Evolutionary conservation across 2,329 filamentous ascomycete genomes (phyloP).

Genomic region (Fusarium chuoi): DNA sequence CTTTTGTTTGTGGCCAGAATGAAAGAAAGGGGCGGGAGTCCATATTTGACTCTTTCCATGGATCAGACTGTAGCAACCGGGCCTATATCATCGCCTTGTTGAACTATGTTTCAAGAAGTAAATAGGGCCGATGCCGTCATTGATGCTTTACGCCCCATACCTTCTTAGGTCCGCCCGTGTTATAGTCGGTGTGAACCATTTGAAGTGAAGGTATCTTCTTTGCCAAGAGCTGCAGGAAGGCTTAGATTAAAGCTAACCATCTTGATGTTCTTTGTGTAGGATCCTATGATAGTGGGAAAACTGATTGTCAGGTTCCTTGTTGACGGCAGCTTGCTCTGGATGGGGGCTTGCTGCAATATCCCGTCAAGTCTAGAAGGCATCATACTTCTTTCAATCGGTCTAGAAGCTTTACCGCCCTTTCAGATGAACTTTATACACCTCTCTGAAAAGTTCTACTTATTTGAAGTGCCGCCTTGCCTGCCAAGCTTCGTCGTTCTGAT

Average conservation of each 20-base stretch:
- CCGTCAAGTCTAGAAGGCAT: neutral
- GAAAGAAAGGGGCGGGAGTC: constrained; percentile 14
- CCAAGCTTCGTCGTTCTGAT: neutral
- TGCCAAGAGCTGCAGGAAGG: neutral
- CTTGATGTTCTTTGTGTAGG: neutral
- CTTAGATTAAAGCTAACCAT: neutral
- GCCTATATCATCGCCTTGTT: neutral
- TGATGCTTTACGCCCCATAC: neutral
- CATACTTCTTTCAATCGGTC: neutral
- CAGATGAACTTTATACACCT: neutral
- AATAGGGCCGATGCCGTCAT: neutral
- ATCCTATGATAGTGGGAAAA: neutral
- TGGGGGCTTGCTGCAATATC: constrained; percentile 3
- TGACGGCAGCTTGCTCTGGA: constrained; percentile 7
- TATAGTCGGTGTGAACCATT: neutral
- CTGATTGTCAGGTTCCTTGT: neutral
- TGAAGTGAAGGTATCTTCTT: neutral
- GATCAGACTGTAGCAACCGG: neutral
- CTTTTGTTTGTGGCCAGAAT: neutral
- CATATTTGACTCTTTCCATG: neutral
- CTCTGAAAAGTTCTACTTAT: neutral
- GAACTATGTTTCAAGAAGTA: neutral
- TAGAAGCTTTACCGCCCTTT: neutral
- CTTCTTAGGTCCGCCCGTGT: neutral
- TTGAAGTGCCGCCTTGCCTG: neutral